Base-by-base conservation (phyloP, 495 filamentous ascomycete genomes). In the Penicillium ucsense region DNA sequence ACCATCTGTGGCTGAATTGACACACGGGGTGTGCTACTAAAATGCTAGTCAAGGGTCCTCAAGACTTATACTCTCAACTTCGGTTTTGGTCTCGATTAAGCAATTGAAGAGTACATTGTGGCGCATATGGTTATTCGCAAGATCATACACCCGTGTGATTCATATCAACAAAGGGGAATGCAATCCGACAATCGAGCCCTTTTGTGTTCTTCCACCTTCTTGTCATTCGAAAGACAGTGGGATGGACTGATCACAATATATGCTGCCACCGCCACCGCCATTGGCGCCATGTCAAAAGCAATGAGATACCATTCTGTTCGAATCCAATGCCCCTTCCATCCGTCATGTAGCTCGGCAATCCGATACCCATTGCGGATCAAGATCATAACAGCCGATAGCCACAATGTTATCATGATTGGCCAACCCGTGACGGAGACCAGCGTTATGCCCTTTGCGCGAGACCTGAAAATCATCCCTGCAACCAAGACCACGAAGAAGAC, bases 281-380 rank as follows among this genome's bases (percentile, higher is more conserved):
- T 48, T 2, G 38, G 46, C 27, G 9, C 46, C 46, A 48, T 48
- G 27, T 48, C 46, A 4, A 48, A 48, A 11, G 31, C 20, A 31
- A 48, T 35, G 28, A 48, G 46, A 41, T 48, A 48, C 31, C 38
- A 35, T n/a, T 48, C 46, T 28, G 46, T 48, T 9, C 38, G 46
- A 38, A 35, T n/a, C 10, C 41, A 6, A 35, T 48, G 46, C 2
- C 46, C 46, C 7, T 42, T 48, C 46, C 46, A 48, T 36, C 46
- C 46, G 30, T 33, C 46, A 27, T 38, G 42, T 11, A 48, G 8
- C 31, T 48, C 46, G 20, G 29, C 46, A 4, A 48, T 48, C 1
- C 46, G 46, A 37, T 48, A 48, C 11, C 12, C 46, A 35, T 48
- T 48, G 38, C 46, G 46, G 9, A 48, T 4, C 28, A 48, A 8